Evolutionary conservation across 2,329 filamentous ascomycete species (phyloP).

Genomic region (Penicillium sp.): DNA sequence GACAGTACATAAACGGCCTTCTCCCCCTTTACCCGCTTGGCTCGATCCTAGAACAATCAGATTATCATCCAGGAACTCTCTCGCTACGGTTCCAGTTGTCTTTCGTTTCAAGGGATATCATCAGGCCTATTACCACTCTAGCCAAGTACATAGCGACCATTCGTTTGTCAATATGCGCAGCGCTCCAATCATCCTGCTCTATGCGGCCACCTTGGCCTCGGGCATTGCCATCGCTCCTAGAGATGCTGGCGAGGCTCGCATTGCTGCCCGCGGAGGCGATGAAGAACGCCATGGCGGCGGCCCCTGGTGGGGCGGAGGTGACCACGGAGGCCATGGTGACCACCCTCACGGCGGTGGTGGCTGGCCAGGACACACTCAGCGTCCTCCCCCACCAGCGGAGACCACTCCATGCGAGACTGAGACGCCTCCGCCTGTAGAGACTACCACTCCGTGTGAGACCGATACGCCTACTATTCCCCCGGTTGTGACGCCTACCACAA

Average conservation of each 20-base stretch:
- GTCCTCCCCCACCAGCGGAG: neutral
- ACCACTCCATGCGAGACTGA: slow-evolving; percentile 5
- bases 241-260: slow-evolving; percentile 10
- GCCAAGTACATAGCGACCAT: slow-evolving; percentile 3
- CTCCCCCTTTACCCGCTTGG: neutral
- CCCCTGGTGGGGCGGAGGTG: slow-evolving; percentile 6
- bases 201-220: slow-evolving; percentile 18
- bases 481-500: neutral
- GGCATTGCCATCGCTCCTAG: slow-evolving; percentile 18
- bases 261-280: slow-evolving; percentile 13
- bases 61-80: slow-evolving; percentile 38
- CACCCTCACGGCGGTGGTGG: neutral
- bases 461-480: slow-evolving; percentile 1
- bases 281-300: slow-evolving; percentile 6
- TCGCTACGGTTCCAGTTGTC: slow-evolving; percentile 46
- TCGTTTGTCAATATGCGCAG: slow-evolving; percentile 22
- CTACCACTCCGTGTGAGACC: slow-evolving; percentile 8
- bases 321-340: neutral
- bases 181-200: slow-evolving; percentile 19
- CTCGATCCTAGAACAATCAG: slow-evolving; percentile 3
- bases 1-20: slow-evolving; percentile 9
- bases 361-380: no score
- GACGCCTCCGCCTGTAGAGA: neutral
- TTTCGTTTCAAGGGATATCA: slow-evolving; percentile 21
- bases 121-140: neutral